Base-by-base conservation (phyloP, 805 yeast species). In the Candida corydali region DNA sequence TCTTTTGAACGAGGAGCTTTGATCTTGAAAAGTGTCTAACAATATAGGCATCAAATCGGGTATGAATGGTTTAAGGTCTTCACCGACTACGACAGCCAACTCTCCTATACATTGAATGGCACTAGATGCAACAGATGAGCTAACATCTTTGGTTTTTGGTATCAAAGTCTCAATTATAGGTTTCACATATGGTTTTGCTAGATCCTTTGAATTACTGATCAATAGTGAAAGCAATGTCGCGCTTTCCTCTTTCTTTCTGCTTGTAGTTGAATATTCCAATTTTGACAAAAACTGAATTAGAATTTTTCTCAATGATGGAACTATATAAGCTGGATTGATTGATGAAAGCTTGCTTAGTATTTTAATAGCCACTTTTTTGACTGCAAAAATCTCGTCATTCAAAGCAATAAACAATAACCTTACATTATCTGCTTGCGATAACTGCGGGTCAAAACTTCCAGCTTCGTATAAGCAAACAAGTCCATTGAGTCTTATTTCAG, bases 301-400 rank as follows among this genome's bases (percentile, higher is more conserved):
- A 0, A 91, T 78, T 54, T 87, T 91, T 47, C 98, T 73, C 37
- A 93, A 67, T 0, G 95, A 86, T 0, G 99, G 98, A 26, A 91
- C 88, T 44, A 93, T 86, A 57, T 87, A 91, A 0, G 98, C 97
- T 0, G 99, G 98, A 50, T 93, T 93, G 27, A 87, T 82, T 2
- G 77, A 62, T 0, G 96, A 82, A 12, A 93, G 61, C 38, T 97
- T 72, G 3, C 98, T 98, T 40, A 93, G 76, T 8, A 89, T 73
- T 34, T 71, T 72, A 23, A 91, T 76, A 0, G 95, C 83, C 11
- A 78, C 83, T 49, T 84, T 79, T 38, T 96, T 75, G 8, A 93
- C 83, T 8, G 78, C 79, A 53, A 93, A 93, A 2, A 75, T 76
- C 57, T 91, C 98, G 60, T 93, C 99, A 53, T 93, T 86, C 39